These are phyloP conservation scores for Strigomonas culicis DNA, from an alignment of 208 protist species.

Conservation along the genomic window DNA sequence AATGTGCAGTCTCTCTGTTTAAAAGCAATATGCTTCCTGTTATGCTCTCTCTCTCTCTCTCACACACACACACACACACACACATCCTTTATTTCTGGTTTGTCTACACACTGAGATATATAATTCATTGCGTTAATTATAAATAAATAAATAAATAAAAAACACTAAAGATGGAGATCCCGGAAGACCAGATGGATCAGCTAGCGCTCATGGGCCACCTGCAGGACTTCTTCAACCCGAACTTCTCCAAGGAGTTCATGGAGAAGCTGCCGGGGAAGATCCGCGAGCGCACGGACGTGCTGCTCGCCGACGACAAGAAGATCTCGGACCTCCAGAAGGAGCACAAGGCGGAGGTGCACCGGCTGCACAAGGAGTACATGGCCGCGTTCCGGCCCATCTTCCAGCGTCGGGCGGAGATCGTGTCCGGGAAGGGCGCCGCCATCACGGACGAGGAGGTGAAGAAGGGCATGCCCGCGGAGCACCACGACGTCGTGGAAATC, in stretches of 20 bases:
- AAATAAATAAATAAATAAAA: conserved; percentile 3
- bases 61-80: neutral
- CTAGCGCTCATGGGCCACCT: conserved; percentile 26
- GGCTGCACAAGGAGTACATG: conserved; percentile 50
- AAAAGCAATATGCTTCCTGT: neutral
- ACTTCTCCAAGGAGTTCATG: conserved; percentile 83
- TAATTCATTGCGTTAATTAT: too few relatives aligned
- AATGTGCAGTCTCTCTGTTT: neutral
- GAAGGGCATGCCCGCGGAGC: conserved; percentile 42
- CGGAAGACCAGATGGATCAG: conserved; percentile 23
- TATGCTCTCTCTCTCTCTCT: neutral
- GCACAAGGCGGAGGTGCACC: conserved; percentile 43
- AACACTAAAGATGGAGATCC: conserved; percentile 8
- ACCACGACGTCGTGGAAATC: conserved; percentile 27
- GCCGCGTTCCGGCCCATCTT: conserved; percentile 38
- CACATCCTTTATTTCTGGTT: neutral
- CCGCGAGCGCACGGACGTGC: conserved; percentile 67
- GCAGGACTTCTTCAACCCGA: conserved; percentile 56
- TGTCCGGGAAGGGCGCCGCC: conserved; percentile 27
- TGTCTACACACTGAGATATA: neutral
- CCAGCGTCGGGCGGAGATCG: conserved; percentile 46
- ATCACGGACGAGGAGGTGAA: conserved; percentile 60
- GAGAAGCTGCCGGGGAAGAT: conserved; percentile 77
- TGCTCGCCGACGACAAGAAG: conserved; percentile 12
- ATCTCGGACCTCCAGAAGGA: conserved; percentile 21